Evolutionary conservation across 2,329 filamentous ascomycete genomes (phyloP).

Genomic region (Hypoxylon sp.): DNA sequence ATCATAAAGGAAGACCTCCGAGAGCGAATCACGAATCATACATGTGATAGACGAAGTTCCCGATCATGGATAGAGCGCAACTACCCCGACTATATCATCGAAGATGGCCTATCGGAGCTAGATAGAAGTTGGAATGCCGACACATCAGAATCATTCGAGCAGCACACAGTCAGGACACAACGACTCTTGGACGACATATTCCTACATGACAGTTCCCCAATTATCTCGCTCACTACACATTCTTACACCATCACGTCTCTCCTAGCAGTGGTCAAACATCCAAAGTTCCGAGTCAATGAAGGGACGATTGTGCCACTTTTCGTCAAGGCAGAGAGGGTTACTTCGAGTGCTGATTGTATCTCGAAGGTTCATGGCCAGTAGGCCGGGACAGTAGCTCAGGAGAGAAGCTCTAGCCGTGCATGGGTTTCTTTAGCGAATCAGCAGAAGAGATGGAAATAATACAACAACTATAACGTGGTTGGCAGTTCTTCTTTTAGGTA

Average conservation of each 20-base stretch:
- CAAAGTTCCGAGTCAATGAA: slow-evolving; percentile 35
- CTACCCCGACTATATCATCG: slow-evolving; percentile 38
- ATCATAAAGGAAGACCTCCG: slow-evolving; percentile 43
- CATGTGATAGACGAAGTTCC: slow-evolving; percentile 43
- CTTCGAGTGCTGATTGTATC: neutral
- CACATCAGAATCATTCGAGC: slow-evolving; percentile 23
- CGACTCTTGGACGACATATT: slow-evolving; percentile 45
- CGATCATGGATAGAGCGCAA: slow-evolving; percentile 37
- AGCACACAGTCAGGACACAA: slow-evolving; percentile 35
- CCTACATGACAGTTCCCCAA: slow-evolving; percentile 26
- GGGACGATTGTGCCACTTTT: slow-evolving; percentile 42
- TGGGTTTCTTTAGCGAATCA: too few species aligned
- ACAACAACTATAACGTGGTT: too few species aligned
- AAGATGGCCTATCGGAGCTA: slow-evolving; percentile 32
- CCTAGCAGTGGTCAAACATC: slow-evolving; percentile 20
- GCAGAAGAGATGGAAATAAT: too few species aligned
- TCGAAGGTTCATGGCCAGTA: too few species aligned
- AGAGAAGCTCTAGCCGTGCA: too few species aligned
- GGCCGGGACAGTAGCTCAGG: too few species aligned
- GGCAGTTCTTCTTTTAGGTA: too few species aligned
- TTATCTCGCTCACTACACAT: slow-evolving; percentile 43
- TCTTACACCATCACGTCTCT: slow-evolving; percentile 42
- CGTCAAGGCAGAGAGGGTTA: slow-evolving; percentile 33
- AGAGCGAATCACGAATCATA: slow-evolving; percentile 43
- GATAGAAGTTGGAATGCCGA: slow-evolving; percentile 35